These are phyloP conservation scores for Coleophoma cylindrospora DNA, from an alignment of 2,329 filamentous ascomycete species.

Conservation along the genomic window DNA sequence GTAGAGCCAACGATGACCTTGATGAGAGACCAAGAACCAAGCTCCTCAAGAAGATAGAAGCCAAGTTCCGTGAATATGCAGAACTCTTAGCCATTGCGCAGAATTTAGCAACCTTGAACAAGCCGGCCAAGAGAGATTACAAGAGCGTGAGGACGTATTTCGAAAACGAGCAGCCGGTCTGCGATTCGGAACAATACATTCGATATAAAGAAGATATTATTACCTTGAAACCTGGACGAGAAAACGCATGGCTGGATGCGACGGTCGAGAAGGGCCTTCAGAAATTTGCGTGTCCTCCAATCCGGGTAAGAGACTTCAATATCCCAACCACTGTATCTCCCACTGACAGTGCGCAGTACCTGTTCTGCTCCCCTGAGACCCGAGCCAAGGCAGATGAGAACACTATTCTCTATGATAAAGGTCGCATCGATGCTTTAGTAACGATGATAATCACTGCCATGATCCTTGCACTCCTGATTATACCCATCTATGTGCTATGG, in stretches of 20 bases:
- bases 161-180: constrained; percentile 13
- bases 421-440: constrained; percentile 6
- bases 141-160: constrained; percentile 25
- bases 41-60: constrained; percentile 5
- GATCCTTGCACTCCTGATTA: constrained; percentile 11
- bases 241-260: constrained; percentile 33
- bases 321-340: neutral
- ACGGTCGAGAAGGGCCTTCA: constrained; percentile 23
- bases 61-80: constrained; percentile 8
- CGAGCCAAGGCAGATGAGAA: neutral
- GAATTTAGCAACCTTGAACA: constrained; percentile 22
- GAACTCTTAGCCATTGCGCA: constrained; percentile 12
- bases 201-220: constrained; percentile 33
- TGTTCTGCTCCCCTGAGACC: constrained; percentile 7
- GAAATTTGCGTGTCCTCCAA: constrained; percentile 5
- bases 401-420: constrained; percentile 6
- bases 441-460: constrained; percentile 4
- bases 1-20: constrained; percentile 7
- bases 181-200: constrained; percentile 26
- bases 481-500: constrained; percentile 13
- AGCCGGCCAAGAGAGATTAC: constrained; percentile 26
- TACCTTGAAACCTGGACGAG: constrained; percentile 30
- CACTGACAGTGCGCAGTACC: constrained; percentile 1
- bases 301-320: constrained; percentile 4
- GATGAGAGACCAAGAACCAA: constrained; percentile 8